phyloP scores from a whole-genome alignment of 495 filamentous ascomycete species.

The Aspergillus indologenus region DNA sequence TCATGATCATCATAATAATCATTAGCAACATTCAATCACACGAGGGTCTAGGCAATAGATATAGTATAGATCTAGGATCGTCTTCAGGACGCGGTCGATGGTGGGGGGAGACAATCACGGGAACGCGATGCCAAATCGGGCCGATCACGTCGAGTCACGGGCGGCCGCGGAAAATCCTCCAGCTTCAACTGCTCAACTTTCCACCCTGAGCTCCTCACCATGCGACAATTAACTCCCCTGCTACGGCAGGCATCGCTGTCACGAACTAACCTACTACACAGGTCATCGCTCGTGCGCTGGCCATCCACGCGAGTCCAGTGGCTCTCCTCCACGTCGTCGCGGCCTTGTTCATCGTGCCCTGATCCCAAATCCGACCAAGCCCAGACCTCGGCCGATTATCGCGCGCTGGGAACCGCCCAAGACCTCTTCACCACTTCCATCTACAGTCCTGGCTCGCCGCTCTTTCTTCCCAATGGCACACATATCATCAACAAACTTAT shows the following conservation, averaged over 20 bases:
- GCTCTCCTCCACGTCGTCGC: constrained; percentile 32
- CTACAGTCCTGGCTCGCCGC: constrained; percentile 83
- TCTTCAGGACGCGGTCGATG: constrained; percentile 4
- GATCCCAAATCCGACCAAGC: constrained; percentile 20
- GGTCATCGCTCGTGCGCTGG: neutral
- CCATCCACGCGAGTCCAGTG: constrained; percentile 23
- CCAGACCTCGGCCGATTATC: constrained; percentile 56
- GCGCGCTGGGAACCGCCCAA: constrained; percentile 65
- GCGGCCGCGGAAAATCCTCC: neutral
- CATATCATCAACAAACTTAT: constrained; percentile 84
- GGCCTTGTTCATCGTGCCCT: constrained; percentile 38
- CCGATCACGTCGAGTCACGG: constrained; percentile 11
- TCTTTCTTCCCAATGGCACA: constrained; percentile 84
- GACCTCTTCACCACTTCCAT: constrained; percentile 74
- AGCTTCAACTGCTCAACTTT: constrained; percentile 1
- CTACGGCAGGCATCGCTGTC: constrained; percentile 7
- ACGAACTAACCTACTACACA: neutral
- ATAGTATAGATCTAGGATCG: neutral
- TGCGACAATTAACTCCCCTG: constrained; percentile 21
- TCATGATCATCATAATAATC: neutral
- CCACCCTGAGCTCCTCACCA: constrained; percentile 6
- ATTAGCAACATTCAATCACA: neutral
- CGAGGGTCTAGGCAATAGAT: neutral
- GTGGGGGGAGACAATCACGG: constrained; percentile 14
- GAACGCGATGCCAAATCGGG: constrained; percentile 12